Evolutionary conservation across 371 early-diverging fungal species (phyloP).

Genomic region (Apophysomyces variabilis): DNA sequence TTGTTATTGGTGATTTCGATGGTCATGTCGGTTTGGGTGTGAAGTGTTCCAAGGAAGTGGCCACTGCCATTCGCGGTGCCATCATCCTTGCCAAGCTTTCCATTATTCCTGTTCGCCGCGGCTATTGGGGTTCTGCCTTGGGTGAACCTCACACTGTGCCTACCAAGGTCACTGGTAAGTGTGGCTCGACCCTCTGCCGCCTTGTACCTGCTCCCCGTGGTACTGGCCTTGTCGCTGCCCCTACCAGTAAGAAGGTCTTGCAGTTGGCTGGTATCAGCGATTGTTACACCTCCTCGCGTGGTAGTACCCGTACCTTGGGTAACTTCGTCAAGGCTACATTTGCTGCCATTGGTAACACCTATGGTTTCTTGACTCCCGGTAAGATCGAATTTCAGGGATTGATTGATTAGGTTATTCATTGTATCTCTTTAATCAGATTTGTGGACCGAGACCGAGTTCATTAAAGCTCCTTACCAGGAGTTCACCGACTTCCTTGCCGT

Average conservation of each 20-base stretch:
- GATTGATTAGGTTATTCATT: neutral
- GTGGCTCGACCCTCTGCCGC: constrained; percentile 96
- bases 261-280: constrained; percentile 99
- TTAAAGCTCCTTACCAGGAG: constrained; percentile 93
- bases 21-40: constrained; percentile 99
- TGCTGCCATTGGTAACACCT: constrained; percentile 97
- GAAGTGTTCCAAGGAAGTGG: constrained; percentile 99
- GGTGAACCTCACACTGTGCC: constrained; percentile 99
- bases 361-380: constrained; percentile 94
- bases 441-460: constrained; percentile 92
- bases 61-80: constrained; percentile 98
- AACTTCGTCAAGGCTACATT: constrained; percentile 99
- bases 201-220: constrained; percentile 99
- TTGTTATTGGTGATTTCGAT: constrained; percentile 97
- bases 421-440: constrained; percentile 56
- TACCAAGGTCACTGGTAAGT: constrained; percentile 98
- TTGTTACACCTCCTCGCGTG: constrained; percentile 96
- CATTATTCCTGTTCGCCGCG: constrained; percentile 98
- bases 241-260: constrained; percentile 97
- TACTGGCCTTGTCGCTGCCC: constrained; percentile 98
- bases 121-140: constrained; percentile 98
- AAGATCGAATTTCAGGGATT: neutral
- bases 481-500: constrained; percentile 89
- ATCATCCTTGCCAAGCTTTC: constrained; percentile 98
- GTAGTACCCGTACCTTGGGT: constrained; percentile 90